Percentiles rank a stretch among this genome's conserved stretches.
These are phyloP conservation scores for Calycina marina DNA, from an alignment of 2,329 filamentous ascomycete genomes.

Conservation along the genomic window DNA sequence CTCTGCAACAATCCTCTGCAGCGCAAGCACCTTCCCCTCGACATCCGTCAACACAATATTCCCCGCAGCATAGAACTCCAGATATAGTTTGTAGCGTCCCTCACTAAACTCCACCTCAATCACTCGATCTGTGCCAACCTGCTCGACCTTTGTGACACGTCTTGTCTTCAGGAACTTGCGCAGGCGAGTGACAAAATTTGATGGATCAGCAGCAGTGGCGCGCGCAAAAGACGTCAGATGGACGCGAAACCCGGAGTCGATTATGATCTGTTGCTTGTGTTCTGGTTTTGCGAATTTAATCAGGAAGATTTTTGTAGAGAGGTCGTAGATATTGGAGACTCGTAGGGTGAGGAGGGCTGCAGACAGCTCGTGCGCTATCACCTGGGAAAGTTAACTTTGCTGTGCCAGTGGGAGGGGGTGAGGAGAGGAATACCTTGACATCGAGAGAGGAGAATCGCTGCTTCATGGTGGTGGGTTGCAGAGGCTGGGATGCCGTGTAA, in stretches of 20 bases:
- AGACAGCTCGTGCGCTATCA: slow-evolving; percentile 88
- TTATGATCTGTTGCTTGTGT: slow-evolving; percentile 73
- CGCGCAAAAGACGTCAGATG: slow-evolving; percentile 86
- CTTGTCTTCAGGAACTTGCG: slow-evolving; percentile 82
- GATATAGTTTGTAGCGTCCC: slow-evolving; percentile 70
- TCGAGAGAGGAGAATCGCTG: slow-evolving; percentile 69
- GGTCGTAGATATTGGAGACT: slow-evolving; percentile 87
- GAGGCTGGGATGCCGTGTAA: too few species aligned
- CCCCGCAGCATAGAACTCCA: slow-evolving; percentile 93
- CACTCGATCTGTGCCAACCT: slow-evolving; percentile 86
- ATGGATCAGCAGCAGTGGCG: slow-evolving; percentile 71
- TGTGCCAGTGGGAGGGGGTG: not conserved
- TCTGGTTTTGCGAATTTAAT: slow-evolving; percentile 90
- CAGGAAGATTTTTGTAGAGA: slow-evolving; percentile 88
- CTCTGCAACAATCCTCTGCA: slow-evolving; percentile 68
- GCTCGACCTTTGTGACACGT: slow-evolving; percentile 63
- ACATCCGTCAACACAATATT: slow-evolving; percentile 88
- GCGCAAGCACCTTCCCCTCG: slow-evolving; percentile 65
- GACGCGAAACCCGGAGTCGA: slow-evolving; percentile 92
- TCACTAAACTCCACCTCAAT: slow-evolving; percentile 89
- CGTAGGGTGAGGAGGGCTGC: slow-evolving; percentile 61
- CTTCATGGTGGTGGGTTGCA: slow-evolving; percentile 61
- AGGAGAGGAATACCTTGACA: slow-evolving; percentile 41
- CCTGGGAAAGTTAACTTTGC: slow-evolving; percentile 33
- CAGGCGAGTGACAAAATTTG: slow-evolving; percentile 69